Evolutionary conservation across 345 rosid species (phyloP), one percentile per base, ranked within the genome.

Genomic region (Murraya paniculata): DNA sequence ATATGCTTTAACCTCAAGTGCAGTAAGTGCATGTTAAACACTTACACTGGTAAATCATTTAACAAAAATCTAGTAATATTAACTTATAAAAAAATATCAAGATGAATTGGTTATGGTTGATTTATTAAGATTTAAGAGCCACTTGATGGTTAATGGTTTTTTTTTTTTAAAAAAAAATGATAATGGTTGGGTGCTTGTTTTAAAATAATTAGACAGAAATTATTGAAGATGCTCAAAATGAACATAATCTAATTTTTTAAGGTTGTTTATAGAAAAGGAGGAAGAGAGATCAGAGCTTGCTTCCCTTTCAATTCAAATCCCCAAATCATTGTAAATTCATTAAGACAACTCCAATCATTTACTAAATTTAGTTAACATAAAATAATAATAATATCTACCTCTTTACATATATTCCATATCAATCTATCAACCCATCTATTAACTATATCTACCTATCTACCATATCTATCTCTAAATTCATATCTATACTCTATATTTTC

Each of bases 371-470:
- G 39, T 39, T 59, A 41, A 39, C 27, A 41, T 60, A 18, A 53
- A 53, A 61, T 39, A 74, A 59, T 8, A 73, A 59, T 2, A 39
- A 73, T 59, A 59, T 36, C 36, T 25, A 25, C 36, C 57, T 30
- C 39, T 35, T 35, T 33, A 31, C 72, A 68, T 39, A 41, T 68
- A 61, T 61, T 61, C 56, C 9, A 41, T 45, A 45, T 45, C 50
- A 45, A 45, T 45, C 50, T 45, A 45, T 45, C 50, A 45, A 45
- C 0, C 22, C 1, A n/a, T 68, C 36, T 68, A 68, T 50, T 73
- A 36, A 73, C 67, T 73, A 73, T 24, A 73, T 38, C 55, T 59
- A 73, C 66, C 68, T 73, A 38, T 74, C 21, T 38, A 18, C 8
- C 9, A 60, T 36, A 73, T 73, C 55, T 73, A 36, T 39, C 30